Evolutionary conservation across 1,284 basidiomycete genomes (phyloP), one percentile per base, ranked within the genome.

Genomic region (Agroathelia rolfsii): DNA sequence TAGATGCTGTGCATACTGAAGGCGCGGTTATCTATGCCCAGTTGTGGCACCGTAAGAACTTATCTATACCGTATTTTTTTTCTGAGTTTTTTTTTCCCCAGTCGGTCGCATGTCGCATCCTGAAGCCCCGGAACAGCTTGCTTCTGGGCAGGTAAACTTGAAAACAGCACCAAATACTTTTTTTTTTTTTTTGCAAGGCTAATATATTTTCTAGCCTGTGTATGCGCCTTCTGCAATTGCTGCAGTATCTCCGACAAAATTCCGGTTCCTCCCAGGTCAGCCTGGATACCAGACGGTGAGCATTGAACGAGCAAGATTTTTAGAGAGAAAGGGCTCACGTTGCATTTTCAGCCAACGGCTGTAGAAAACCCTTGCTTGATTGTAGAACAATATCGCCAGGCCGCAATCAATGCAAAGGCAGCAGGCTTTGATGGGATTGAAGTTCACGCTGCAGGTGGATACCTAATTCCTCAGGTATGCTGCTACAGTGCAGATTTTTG

Each of bases 401-500:
- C 64, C 0, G 62, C 65, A 3, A 41, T 49, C 30, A 59, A 59
- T 32, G 63, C 66, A 15, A 52, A 62, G 18, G 53, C 55, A 38
- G 65, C 65, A 19, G 68, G 67, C 0, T 66, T 68, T 38, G 68
- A 71, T 40, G 66, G 65, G 29, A 58, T 68, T 28, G 68, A 71
- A 50, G 28, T 47, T 47, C 46, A 48, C 19, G 40, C 22, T 6
- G 46, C 48, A 12, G 45, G 47, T 29, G 56, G 60, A 3, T 62
- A 62, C 46, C 52, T 64, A 13, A 32, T 64, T 36, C 58, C 69
- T 41, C 66, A 69, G 46, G 77, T 76, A 58, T 51, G 73, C 10
- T 67, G 75, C 44, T 52, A 47, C 36, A 56, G 39, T n/a, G 53
- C 64, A 21, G 78, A 79, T 53, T n/a, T n/a, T n/a, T n/a, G n/a